Evolutionary conservation across 2,329 filamentous ascomycete species (phyloP).

Genomic region (Fusarium albosuccineum): DNA sequence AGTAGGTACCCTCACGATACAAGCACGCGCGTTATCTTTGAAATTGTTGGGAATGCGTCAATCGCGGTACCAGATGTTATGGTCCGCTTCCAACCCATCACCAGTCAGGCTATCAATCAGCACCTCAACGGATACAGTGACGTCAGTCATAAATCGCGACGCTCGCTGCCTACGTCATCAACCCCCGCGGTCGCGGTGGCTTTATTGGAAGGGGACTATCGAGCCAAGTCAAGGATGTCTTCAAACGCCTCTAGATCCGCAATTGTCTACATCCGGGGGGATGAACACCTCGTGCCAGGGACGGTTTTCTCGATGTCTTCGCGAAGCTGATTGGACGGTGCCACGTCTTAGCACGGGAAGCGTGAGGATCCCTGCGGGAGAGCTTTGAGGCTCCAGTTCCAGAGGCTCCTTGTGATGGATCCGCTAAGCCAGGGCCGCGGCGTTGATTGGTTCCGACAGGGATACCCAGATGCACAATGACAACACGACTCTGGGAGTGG

Average conservation of each 20-base stretch:
- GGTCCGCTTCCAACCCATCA: not conserved
- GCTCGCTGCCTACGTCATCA: constrained; percentile 32
- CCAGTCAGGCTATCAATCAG: constrained; percentile 4
- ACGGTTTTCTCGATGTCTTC: not conserved
- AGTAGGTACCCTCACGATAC: constrained; percentile 8
- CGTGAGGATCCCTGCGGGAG: constrained; percentile 37
- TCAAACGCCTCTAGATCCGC: constrained; percentile 18
- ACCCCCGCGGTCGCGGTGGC: constrained; percentile 23
- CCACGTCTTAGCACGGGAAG: constrained; percentile 28
- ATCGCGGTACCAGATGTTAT: constrained; percentile 21
- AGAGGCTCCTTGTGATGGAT: constrained; percentile 10
- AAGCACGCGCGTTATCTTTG: constrained; percentile 15
- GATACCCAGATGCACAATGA: constrained; percentile 36
- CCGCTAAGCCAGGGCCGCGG: constrained; percentile 19
- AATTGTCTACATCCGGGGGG: constrained; percentile 31
- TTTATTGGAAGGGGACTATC: constrained; percentile 23
- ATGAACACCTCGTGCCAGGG: constrained; percentile 9
- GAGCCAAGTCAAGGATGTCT: constrained; percentile 21
- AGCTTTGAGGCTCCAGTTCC: constrained; percentile 27
- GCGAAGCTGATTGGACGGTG: constrained; percentile 27
- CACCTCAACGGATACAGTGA: constrained; percentile 31
- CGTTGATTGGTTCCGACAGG: constrained; percentile 21
- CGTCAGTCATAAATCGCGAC: constrained; percentile 28
- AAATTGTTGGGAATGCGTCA: constrained; percentile 1
- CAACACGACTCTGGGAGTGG: constrained; percentile 38